Conservation (phyloP, 768 basidiomycete genomes). For the Sarcomyxa edulis region DNA sequence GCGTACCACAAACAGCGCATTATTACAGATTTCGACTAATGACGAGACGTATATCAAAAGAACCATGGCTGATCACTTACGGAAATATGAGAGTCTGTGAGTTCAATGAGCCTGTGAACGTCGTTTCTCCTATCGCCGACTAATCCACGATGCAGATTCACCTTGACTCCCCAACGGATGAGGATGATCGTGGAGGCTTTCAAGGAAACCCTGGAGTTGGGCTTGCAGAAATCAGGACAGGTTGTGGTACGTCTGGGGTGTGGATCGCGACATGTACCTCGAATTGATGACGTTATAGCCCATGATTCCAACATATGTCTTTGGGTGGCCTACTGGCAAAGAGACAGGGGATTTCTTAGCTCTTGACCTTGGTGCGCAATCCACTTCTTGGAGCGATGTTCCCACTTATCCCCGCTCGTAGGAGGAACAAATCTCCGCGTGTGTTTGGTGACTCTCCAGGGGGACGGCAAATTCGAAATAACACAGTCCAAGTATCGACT, state of each 20-base stretch:
- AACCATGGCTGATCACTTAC: conserved; percentile 91
- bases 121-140: conserved; percentile 2
- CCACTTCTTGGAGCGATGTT: not conserved
- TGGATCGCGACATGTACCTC: not conserved
- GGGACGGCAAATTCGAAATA: conserved; percentile 94
- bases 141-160: conserved; percentile 48
- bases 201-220: conserved; percentile 85
- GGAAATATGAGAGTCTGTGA: conserved; percentile 84
- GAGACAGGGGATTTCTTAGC: conserved; percentile 91
- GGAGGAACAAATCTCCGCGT: conserved; percentile 98
- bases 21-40: conserved; percentile 2
- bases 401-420: conserved; percentile 17
- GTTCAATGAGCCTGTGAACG: conserved; percentile 35
- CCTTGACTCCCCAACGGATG: conserved; percentile 87
- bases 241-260: conserved; percentile 65
- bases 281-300: conserved; percentile 41
- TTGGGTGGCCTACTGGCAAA: conserved; percentile 88
- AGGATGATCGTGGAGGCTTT: conserved; percentile 97
- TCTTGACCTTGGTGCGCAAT: conserved; percentile 71
- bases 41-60: conserved; percentile 28
- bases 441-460: conserved; percentile 89
- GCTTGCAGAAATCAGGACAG: conserved; percentile 77
- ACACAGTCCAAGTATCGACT: conserved; percentile 97
- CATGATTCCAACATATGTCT: conserved; percentile 97
- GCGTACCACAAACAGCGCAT: conserved; percentile 20